Evolutionary conservation across 1,284 basidiomycete species (phyloP).

Genomic region (Boletellus sp.): DNA sequence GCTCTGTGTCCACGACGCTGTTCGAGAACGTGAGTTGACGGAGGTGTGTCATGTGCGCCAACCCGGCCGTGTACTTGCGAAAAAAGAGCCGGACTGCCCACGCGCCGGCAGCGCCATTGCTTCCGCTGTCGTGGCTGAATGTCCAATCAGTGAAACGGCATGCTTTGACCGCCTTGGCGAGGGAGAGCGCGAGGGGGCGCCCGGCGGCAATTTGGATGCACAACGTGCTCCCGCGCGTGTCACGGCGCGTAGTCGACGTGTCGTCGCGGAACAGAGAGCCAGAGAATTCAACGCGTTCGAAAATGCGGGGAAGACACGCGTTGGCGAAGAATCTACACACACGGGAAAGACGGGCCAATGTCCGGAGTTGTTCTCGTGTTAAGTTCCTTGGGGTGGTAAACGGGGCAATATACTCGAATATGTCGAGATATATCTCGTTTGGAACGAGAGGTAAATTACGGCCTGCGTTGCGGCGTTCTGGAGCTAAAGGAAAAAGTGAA

Average conservation of each 20-base stretch:
- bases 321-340: slow-evolving; percentile 45
- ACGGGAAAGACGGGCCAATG: slow-evolving; percentile 33
- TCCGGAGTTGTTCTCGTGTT: slow-evolving; percentile 9
- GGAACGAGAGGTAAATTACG: slow-evolving; percentile 23
- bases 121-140: too few species aligned
- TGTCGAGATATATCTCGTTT: slow-evolving; percentile 37
- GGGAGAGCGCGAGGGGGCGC: slow-evolving; percentile 16
- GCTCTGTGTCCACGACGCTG: slow-evolving; percentile 5
- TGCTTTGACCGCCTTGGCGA: slow-evolving; percentile 11
- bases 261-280: slow-evolving; percentile 4
- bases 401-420: slow-evolving; percentile 31
- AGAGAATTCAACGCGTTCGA: slow-evolving; percentile 30
- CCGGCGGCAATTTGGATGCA: slow-evolving; percentile 15
- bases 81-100: slow-evolving; percentile 2
- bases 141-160: slow-evolving; percentile 14
- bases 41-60: slow-evolving; percentile 21
- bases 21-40: slow-evolving; percentile 8
- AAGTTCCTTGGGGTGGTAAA: neutral
- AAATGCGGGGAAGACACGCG: slow-evolving; percentile 35
- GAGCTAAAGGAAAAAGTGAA: slow-evolving; percentile 11
- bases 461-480: slow-evolving; percentile 9
- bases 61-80: neutral
- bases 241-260: neutral
- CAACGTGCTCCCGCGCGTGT: too few species aligned
- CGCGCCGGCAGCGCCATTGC: neutral